Percentiles rank a stretch among this genome's conserved stretches.
These are phyloP conservation scores for Kitagawia praeruptora DNA, from an alignment of 129 eudicot species.

Conservation along the genomic window DNA sequence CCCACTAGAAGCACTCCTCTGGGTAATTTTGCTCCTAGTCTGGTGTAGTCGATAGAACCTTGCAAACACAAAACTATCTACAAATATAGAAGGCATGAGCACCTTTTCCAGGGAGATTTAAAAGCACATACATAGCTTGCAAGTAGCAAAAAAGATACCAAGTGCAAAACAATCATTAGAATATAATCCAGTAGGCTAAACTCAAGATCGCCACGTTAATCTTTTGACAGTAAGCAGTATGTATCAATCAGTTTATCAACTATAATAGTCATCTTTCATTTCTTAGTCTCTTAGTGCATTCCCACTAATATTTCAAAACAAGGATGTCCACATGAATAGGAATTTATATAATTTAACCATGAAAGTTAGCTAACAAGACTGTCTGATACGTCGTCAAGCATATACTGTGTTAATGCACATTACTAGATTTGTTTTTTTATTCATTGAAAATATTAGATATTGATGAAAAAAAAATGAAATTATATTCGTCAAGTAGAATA, in stretches of 20 bases:
- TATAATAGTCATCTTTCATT: neutral
- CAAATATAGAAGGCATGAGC: slow-evolving; percentile 17
- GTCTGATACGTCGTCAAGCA: neutral
- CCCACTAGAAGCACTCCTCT: slow-evolving; percentile 95
- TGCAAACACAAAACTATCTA: slow-evolving; percentile 83
- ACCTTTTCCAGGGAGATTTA: neutral
- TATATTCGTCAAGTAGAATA: neutral
- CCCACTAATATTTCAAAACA: neutral
- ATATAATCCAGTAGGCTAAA: neutral
- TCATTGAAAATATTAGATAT: neutral
- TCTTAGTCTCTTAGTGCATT: neutral
- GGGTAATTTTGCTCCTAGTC: slow-evolving; percentile 88
- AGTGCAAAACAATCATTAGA: neutral
- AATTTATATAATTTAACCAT: neutral
- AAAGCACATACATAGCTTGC: slow-evolving; percentile 5
- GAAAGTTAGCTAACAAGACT: neutral
- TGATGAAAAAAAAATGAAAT: neutral
- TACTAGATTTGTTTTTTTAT: neutral
- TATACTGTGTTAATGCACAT: neutral
- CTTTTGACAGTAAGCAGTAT: neutral
- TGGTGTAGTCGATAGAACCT: slow-evolving; percentile 83
- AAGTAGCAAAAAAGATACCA: neutral
- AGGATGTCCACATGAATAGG: neutral
- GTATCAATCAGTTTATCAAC: neutral
- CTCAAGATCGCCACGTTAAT: neutral